Percentiles rank a stretch among this genome's conserved stretches.
These are phyloP conservation scores for Kwoniella botswanensis DNA, from an alignment of 768 basidiomycete genomes.

Conservation along the genomic window DNA sequence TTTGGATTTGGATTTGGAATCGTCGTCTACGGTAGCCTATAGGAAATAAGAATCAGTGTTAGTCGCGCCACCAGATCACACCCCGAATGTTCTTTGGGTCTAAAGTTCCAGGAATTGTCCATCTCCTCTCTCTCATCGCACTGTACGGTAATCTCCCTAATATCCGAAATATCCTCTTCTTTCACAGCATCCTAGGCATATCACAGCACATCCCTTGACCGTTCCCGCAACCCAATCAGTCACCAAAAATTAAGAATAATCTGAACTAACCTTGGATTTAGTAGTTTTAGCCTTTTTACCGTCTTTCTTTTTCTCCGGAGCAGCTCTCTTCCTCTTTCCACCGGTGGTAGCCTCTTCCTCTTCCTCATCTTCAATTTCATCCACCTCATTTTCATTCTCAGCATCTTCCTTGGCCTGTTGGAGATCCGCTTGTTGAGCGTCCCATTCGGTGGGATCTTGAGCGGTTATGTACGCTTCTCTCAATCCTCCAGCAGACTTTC, in stretches of 20 bases:
- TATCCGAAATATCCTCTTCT: too few species aligned
- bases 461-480: constrained; percentile 75
- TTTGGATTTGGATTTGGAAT: constrained; percentile 66
- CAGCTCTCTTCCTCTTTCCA: constrained; percentile 67
- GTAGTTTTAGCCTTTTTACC: constrained; percentile 67
- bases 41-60: not conserved
- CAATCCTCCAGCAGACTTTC: constrained; percentile 77
- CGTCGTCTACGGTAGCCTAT: constrained; percentile 66
- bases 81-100: too few species aligned
- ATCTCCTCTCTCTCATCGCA: too few species aligned
- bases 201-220: too few species aligned
- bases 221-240: too few species aligned
- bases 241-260: too few species aligned
- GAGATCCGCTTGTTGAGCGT: constrained; percentile 45
- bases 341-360: constrained; percentile 63
- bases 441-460: constrained; percentile 73
- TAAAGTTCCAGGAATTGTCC: too few species aligned
- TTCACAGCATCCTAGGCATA: too few species aligned
- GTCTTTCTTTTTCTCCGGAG: constrained; percentile 69
- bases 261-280: constrained; percentile 66
- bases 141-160: too few species aligned
- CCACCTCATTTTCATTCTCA: constrained; percentile 78
- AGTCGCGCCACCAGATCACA: too few species aligned
- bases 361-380: constrained; percentile 80
- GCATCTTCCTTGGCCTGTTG: constrained; percentile 61